Evolutionary conservation across 371 early-diverging fungal genomes (phyloP).

Genomic region (Lichtheimia ornata): DNA sequence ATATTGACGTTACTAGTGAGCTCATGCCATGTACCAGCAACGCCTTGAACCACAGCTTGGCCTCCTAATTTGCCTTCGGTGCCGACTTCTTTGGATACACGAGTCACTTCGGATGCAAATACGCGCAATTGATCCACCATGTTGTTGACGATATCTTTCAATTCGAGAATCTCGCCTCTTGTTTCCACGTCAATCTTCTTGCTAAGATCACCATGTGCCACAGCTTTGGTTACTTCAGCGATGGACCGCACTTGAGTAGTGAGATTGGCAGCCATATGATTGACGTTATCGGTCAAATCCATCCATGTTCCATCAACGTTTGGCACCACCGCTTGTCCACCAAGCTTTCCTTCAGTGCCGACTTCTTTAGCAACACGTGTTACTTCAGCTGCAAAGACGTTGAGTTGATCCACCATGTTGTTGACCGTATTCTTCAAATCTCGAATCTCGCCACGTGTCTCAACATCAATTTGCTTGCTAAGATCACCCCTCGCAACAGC

Average conservation of each 20-base stretch:
- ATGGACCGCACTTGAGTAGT: slow-evolving; percentile 58
- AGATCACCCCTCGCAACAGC: slow-evolving; percentile 44
- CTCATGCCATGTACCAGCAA: slow-evolving; percentile 53
- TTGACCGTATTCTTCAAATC: slow-evolving; percentile 36
- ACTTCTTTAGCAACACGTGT: slow-evolving; percentile 48
- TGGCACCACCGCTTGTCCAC: slow-evolving; percentile 39
- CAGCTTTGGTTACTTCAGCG: slow-evolving; percentile 51
- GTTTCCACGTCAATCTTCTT: slow-evolving; percentile 65
- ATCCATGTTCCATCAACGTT: slow-evolving; percentile 58
- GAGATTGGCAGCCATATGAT: slow-evolving; percentile 52
- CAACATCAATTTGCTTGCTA: slow-evolving; percentile 27
- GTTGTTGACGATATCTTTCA: slow-evolving; percentile 69
- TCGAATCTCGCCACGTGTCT: slow-evolving; percentile 36
- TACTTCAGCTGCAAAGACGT: slow-evolving; percentile 46
- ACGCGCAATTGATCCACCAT: slow-evolving; percentile 49
- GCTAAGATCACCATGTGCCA: slow-evolving; percentile 56
- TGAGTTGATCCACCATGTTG: slow-evolving; percentile 44
- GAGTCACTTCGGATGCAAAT: slow-evolving; percentile 44
- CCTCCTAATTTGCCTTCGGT: slow-evolving; percentile 48
- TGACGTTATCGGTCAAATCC: slow-evolving; percentile 55
- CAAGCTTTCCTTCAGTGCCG: slow-evolving; percentile 55
- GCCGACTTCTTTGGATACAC: slow-evolving; percentile 50
- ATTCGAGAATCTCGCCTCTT: slow-evolving; percentile 64
- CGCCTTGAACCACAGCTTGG: slow-evolving; percentile 38
- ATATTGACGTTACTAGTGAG: slow-evolving; percentile 50